Conservation (phyloP, 768 basidiomycete genomes). For the Boletus pseudopeckii region DNA sequence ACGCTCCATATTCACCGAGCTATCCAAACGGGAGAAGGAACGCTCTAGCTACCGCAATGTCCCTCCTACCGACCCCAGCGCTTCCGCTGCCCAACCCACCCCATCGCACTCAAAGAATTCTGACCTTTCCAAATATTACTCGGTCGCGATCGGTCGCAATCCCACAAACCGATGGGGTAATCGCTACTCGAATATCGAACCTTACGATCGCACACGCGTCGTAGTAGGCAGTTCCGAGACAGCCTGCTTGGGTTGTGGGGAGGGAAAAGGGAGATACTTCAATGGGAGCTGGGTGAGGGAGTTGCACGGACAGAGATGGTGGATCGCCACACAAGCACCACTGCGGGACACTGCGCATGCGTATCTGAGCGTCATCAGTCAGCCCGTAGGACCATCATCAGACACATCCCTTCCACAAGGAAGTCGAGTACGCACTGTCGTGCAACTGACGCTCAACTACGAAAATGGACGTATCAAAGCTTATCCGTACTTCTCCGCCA, state of each 20-base stretch:
- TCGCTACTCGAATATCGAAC: conserved; percentile 70
- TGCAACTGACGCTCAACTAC: conserved; percentile 75
- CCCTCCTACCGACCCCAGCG: conserved; percentile 8
- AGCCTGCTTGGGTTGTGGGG: conserved; percentile 18
- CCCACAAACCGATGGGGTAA: conserved; percentile 48
- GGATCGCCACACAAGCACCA: conserved; percentile 87
- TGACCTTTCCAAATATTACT: conserved; percentile 46
- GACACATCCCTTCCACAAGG: conserved; percentile 23
- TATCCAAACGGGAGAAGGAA: conserved; percentile 39
- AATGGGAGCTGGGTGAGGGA: conserved; percentile 89
- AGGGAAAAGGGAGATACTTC: conserved; percentile 53
- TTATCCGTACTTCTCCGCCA: conserved; percentile 68
- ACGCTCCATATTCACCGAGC: conserved; percentile 31
- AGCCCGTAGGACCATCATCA: conserved; percentile 40
- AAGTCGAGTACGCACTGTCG: conserved; percentile 65
- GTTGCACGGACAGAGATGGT: conserved; percentile 65
- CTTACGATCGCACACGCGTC: conserved; percentile 82
- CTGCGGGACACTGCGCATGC: conserved; percentile 65
- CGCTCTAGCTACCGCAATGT: conserved; percentile 29
- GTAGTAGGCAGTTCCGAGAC: conserved; percentile 36
- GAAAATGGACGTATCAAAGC: conserved; percentile 74
- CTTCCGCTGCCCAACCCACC: conserved; percentile 2
- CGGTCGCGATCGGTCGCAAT: conserved; percentile 47
- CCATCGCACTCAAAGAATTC: conserved; percentile 9
- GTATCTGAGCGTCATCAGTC: conserved; percentile 68